Conservation (phyloP, 176 grass and related monocot genomes). For the Puccinellia tenuiflora region DNA sequence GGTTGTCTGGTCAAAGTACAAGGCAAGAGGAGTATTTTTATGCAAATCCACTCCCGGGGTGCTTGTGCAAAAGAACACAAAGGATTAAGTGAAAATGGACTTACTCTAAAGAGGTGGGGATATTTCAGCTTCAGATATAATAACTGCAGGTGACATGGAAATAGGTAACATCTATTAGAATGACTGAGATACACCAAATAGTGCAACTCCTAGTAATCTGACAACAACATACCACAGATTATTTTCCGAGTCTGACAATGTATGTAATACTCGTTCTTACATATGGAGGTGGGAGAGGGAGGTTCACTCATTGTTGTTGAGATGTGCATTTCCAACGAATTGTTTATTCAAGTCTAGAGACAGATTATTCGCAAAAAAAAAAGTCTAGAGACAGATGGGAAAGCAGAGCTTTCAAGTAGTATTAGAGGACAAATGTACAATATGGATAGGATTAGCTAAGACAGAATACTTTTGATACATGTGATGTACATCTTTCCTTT, state of each 20-base stretch:
- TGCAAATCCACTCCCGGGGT: slow-evolving; percentile 91
- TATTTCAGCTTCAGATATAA: slow-evolving; percentile 27
- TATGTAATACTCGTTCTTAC: slow-evolving; percentile 10
- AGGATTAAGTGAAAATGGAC: slow-evolving; percentile 19
- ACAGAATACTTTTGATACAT: not conserved
- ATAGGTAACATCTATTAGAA: not conserved
- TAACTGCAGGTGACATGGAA: slow-evolving; percentile 1
- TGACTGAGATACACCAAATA: slow-evolving; percentile 3
- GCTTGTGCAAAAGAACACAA: slow-evolving; percentile 69
- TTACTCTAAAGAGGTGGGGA: slow-evolving; percentile 18
- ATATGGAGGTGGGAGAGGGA: not conserved
- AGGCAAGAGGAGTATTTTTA: slow-evolving; percentile 93
- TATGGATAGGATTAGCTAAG: not conserved
- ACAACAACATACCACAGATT: slow-evolving; percentile 17
- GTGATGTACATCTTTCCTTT: not conserved
- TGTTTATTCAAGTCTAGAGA: slow-evolving; percentile 5
- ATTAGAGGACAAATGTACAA: not conserved
- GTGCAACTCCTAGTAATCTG: slow-evolving; percentile 1
- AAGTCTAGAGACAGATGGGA: not conserved
- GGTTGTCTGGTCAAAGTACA: slow-evolving; percentile 41
- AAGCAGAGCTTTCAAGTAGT: not conserved
- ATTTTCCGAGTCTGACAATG: slow-evolving; percentile 23
- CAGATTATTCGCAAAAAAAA: no score
- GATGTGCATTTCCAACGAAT: not conserved
- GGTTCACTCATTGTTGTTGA: slow-evolving; percentile 3